Evolutionary conservation across 768 basidiomycete genomes (phyloP).

Genomic region (Suillus fuscotomentosus): DNA sequence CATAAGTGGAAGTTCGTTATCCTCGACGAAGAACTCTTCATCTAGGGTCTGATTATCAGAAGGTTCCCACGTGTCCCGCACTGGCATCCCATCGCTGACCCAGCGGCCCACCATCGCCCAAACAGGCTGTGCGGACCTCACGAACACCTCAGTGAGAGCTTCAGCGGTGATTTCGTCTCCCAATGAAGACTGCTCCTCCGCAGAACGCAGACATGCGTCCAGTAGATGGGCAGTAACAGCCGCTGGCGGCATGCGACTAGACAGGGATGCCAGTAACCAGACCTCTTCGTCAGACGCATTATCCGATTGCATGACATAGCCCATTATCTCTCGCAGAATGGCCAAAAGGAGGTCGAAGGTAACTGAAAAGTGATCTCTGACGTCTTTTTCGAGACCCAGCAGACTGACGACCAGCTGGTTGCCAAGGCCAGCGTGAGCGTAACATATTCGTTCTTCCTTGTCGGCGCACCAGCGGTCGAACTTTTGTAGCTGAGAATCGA

Average conservation of each 20-base stretch:
- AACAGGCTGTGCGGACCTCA: constrained; percentile 61
- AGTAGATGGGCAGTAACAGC: constrained; percentile 56
- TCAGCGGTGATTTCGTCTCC: constrained; percentile 53
- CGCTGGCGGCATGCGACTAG: constrained; percentile 46
- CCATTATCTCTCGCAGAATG: constrained; percentile 39
- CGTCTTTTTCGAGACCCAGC: constrained; percentile 57
- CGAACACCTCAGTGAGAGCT: constrained; percentile 63
- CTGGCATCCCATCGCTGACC: constrained; percentile 72
- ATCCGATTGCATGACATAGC: constrained; percentile 27
- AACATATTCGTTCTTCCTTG: constrained; percentile 65
- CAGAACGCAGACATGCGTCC: constrained; percentile 56
- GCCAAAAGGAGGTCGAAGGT: constrained; percentile 57
- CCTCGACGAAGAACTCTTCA: constrained; percentile 82
- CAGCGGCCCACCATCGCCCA: constrained; percentile 75
- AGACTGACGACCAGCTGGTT: constrained; percentile 54
- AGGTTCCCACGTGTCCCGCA: constrained; percentile 33
- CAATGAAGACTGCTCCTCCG: constrained; percentile 59
- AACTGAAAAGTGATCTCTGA: constrained; percentile 55
- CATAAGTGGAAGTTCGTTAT: constrained; percentile 58
- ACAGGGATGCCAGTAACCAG: constrained; percentile 41
- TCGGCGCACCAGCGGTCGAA: constrained; percentile 73
- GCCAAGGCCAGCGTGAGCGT: constrained; percentile 50
- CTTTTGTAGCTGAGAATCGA: constrained; percentile 54
- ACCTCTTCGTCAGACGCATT: constrained; percentile 30
- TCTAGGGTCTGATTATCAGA: constrained; percentile 37